Percentiles rank a stretch among this genome's conserved stretches.
These are phyloP conservation scores for Linaria vulgaris DNA, from an alignment of 257 asterid species.

Conservation along the genomic window DNA sequence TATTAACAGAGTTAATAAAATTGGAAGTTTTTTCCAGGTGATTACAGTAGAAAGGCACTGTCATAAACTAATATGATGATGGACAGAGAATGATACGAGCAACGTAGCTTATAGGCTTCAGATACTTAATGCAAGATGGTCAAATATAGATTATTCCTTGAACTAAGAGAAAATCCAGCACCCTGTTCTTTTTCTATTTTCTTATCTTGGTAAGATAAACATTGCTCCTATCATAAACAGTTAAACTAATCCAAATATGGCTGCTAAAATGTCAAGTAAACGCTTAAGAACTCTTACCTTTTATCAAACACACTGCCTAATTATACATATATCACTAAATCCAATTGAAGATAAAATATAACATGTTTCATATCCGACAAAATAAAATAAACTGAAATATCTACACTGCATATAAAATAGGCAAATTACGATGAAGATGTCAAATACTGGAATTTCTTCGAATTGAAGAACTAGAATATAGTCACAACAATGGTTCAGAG, in stretches of 20 bases:
- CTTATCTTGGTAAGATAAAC: too few relatives aligned
- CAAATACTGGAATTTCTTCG: not conserved
- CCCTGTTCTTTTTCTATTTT: too few relatives aligned
- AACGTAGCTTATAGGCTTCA: not conserved
- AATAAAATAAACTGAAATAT: not conserved
- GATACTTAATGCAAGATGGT: not conserved
- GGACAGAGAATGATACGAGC: not conserved
- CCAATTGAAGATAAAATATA: not conserved
- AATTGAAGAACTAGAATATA: not conserved
- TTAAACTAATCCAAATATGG: too few relatives aligned
- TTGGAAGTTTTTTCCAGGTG: too few relatives aligned
- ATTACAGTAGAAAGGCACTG: too few relatives aligned
- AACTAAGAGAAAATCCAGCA: not conserved
- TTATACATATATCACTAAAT: not conserved
- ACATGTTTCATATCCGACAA: not conserved
- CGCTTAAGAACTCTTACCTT: too few relatives aligned
- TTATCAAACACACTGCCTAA: too few relatives aligned
- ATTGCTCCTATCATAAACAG: too few relatives aligned
- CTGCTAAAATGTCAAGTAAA: too few relatives aligned
- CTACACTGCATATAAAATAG: not conserved
- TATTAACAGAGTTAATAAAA: too few relatives aligned
- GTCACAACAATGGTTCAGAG: not conserved
- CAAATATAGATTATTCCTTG: not conserved
- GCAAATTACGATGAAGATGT: not conserved
- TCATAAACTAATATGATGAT: not conserved